Evolutionary conservation across 1,284 basidiomycete genomes (phyloP).

Genomic region (Rhizopogon parksii): DNA sequence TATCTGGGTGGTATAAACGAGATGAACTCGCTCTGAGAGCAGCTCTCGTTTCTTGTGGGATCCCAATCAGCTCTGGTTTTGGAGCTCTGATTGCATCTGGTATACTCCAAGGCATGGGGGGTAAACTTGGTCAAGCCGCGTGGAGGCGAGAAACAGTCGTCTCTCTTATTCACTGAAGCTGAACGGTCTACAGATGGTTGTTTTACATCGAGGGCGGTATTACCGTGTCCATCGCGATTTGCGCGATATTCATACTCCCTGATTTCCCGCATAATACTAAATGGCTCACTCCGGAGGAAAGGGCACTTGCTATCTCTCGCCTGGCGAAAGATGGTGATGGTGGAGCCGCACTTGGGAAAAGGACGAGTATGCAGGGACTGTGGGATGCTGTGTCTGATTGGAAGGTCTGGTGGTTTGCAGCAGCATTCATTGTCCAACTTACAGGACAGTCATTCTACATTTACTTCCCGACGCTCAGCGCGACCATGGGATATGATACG

Average conservation of each 20-base stretch:
- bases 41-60: slow-evolving; percentile 63
- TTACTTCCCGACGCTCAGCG: slow-evolving; percentile 63
- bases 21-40: slow-evolving; percentile 60
- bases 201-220: slow-evolving; percentile 68
- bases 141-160: slow-evolving; percentile 45
- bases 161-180: not conserved
- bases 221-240: slow-evolving; percentile 52
- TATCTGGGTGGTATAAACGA: slow-evolving; percentile 61
- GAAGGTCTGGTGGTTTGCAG: slow-evolving; percentile 64
- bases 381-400: slow-evolving; percentile 55
- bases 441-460: slow-evolving; percentile 68
- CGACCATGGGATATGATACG: slow-evolving; percentile 61
- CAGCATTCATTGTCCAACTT: slow-evolving; percentile 40
- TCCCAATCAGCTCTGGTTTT: slow-evolving; percentile 70
- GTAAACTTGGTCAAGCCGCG: slow-evolving; percentile 59
- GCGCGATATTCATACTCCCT: slow-evolving; percentile 61
- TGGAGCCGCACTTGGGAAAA: slow-evolving; percentile 25
- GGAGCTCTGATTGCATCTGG: slow-evolving; percentile 66
- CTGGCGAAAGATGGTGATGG: slow-evolving; percentile 62
- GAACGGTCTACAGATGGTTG: slow-evolving; percentile 43
- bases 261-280: slow-evolving; percentile 60
- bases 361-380: slow-evolving; percentile 40
- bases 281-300: slow-evolving; percentile 55
- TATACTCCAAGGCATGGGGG: slow-evolving; percentile 61
- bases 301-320: slow-evolving; percentile 56